Percentiles rank a stretch among this genome's conserved stretches.
phyloP scores from a whole-genome alignment of 352 stramenopile species.

The Phytophthora foliorum region DNA sequence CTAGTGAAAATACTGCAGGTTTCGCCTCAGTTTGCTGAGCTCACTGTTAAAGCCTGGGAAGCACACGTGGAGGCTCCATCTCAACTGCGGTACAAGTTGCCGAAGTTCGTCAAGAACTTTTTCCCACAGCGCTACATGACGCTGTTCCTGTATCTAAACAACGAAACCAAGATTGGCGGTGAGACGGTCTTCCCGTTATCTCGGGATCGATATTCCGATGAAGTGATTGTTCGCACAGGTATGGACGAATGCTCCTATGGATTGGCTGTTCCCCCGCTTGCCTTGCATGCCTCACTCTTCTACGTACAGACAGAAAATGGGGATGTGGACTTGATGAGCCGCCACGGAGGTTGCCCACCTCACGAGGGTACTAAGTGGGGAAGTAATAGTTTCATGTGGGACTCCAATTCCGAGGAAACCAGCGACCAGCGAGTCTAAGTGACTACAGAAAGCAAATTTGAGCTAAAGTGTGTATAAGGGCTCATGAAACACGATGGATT shows the following conservation, averaged over 20 bases:
- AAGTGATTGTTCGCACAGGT: constrained; percentile 65
- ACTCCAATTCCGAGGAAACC: constrained; percentile 73
- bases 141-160: constrained; percentile 97
- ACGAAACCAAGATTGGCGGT: constrained; percentile 93
- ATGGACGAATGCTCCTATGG: constrained; percentile 81
- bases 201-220: constrained; percentile 67
- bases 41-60: constrained; percentile 72
- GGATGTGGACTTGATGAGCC: constrained; percentile 72
- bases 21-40: constrained; percentile 58
- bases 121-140: constrained; percentile 95
- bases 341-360: constrained; percentile 78
- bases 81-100: constrained; percentile 56
- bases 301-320: constrained; percentile 79
- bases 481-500: too few relatives aligned
- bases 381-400: constrained; percentile 85
- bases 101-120: constrained; percentile 71
- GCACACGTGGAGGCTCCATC: constrained; percentile 27
- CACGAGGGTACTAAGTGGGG: constrained; percentile 82
- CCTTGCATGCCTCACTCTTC: constrained; percentile 78
- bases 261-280: constrained; percentile 66
- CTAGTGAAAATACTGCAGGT: constrained; percentile 60
- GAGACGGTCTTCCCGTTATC: constrained; percentile 96
- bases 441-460: constrained; percentile 34
- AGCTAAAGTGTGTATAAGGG: not conserved
- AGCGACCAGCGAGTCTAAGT: constrained; percentile 56